Base-by-base conservation (phyloP, 2,329 filamentous ascomycete species). In the Seiridium cupressi region DNA sequence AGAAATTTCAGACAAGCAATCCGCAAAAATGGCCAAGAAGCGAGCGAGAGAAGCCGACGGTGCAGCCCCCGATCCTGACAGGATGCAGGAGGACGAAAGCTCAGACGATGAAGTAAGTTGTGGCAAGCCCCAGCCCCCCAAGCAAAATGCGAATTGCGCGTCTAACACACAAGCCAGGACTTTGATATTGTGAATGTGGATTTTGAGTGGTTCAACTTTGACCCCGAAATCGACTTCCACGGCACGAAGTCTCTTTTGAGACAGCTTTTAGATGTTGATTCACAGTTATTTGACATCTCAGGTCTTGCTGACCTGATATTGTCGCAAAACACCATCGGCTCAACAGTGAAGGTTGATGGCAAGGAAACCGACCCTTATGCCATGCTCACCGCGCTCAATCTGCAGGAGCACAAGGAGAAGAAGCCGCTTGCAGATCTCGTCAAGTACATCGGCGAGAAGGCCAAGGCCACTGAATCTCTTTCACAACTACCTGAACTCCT, bases 161-260 rank as follows among this genome's bases (percentile, higher is more conserved):
- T n/a, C 61, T 66, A 58, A 72, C 61, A 63, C 59, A 7, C 5
- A 4, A 44, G 5, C 34, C 58, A 96, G 91, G 92, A 97, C 70
- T 90, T 93, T 70, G 91, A 97, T 72, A 90, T 94, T 74, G 87
- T 99, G 65, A 89, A 98, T 72, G 93, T 98, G 60, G 94, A 98
- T 66, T 99, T 99, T 70, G 95, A 99, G 79, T 98, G 93, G 91
- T 99, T 98, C 80, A 96, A 97, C 77, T 96, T 94, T 63, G 18
- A 26, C 18, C 83, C 91, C 2, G 87, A 90, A 6, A 84, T 96
- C 68, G 95, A 99, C 76, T 98, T 98, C 76, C 94, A 98, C 77
- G 95, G 95, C 61, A 85, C 96, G 68, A 97, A 97, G 76, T 89
- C 87, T 8, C 86, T 99, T 6, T 77, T 97, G 61, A 90, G 94